phyloP scores from a whole-genome alignment of 2,329 filamentous ascomycete genomes.

The Zymoseptoria passerinii region DNA sequence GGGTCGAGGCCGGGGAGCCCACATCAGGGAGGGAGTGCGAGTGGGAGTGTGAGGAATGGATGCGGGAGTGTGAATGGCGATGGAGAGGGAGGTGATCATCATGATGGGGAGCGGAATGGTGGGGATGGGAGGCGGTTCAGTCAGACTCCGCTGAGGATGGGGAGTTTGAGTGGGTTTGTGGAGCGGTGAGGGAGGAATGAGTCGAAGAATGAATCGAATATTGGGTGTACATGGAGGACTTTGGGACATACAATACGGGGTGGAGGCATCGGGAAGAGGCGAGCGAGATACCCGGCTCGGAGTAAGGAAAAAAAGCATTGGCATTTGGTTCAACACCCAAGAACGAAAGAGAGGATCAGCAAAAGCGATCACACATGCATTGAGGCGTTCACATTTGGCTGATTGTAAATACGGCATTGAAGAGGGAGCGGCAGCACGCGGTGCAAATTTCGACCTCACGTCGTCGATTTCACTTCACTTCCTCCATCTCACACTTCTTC shows the following conservation, averaged over 20 bases:
- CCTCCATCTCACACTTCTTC: too few relatives aligned
- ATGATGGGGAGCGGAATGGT: neutral
- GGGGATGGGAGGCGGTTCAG: neutral
- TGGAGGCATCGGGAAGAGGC: neutral
- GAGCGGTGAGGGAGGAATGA: neutral
- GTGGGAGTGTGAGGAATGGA: neutral
- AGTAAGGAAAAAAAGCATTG: neutral
- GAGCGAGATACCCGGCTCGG: neutral
- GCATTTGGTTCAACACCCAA: neutral
- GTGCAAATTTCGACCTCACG: neutral
- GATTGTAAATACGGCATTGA: neutral
- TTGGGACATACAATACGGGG: neutral
- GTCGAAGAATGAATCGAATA: too few relatives aligned
- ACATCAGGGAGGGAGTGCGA: too few relatives aligned
- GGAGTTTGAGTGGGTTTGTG: neutral
- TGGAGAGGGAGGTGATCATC: neutral
- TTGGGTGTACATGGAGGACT: neutral
- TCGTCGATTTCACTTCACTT: neutral
- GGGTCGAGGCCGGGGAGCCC: slow-evolving; percentile 19
- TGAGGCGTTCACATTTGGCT: neutral
- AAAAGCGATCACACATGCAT: too few relatives aligned
- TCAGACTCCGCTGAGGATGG: neutral
- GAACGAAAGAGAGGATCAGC: too few relatives aligned
- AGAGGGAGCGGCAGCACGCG: neutral
- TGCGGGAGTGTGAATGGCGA: neutral